Conservation (phyloP, 345 rosid species). For the Orychophragmus violaceus region DNA sequence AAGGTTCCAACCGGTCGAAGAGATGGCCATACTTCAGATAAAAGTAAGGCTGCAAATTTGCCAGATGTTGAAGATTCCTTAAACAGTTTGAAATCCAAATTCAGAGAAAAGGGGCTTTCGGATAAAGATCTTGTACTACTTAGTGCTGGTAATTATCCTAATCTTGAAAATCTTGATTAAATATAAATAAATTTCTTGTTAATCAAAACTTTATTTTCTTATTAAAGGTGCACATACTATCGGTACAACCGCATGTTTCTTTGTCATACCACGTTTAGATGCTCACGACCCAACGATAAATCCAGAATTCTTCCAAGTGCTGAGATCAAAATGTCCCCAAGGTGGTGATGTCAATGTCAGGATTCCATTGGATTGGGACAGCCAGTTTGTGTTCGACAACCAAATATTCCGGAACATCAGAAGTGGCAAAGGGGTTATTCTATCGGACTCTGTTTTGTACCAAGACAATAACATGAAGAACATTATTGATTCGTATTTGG, state of each 20-base stretch:
- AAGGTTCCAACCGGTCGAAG: constrained; percentile 58
- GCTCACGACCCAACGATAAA: constrained; percentile 40
- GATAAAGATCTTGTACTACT: constrained; percentile 44
- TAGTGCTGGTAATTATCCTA: constrained; percentile 36
- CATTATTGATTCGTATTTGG: constrained; percentile 37
- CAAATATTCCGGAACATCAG: constrained; percentile 30
- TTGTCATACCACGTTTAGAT: constrained; percentile 41
- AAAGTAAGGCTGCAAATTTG: constrained; percentile 25
- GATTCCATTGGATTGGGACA: constrained; percentile 39
- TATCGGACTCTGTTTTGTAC: constrained; percentile 48
- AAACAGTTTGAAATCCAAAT: constrained; percentile 33
- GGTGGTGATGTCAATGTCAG: constrained; percentile 28
- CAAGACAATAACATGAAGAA: constrained; percentile 31
- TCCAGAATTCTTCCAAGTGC: constrained; percentile 20
- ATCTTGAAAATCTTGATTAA: neutral
- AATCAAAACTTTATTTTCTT: neutral
- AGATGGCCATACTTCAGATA: constrained; percentile 43
- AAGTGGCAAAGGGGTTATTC: constrained; percentile 39
- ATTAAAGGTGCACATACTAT: constrained; percentile 50
- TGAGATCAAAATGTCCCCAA: constrained; percentile 25
- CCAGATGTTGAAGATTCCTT: constrained; percentile 40
- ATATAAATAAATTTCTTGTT: neutral
- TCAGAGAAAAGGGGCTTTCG: constrained; percentile 41
- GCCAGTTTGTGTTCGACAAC: constrained; percentile 40
- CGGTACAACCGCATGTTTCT: constrained; percentile 50